Base-by-base conservation (phyloP, 805 yeast genomes). In the Ogataea sp. region DNA sequence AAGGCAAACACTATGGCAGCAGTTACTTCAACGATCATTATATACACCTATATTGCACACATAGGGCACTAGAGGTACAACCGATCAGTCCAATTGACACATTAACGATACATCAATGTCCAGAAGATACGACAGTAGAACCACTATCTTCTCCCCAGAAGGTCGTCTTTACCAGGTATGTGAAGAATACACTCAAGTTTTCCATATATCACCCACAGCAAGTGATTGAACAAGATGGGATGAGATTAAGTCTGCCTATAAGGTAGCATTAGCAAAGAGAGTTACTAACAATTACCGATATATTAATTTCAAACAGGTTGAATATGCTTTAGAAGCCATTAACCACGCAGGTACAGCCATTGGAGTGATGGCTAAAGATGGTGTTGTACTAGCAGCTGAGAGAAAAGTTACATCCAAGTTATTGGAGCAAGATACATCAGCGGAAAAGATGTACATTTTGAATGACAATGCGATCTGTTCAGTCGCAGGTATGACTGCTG, bases 101-200 rank as follows among this genome's bases (percentile, higher is more conserved):
- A 10, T 7, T 9, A 11, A 28, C 10, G 6, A 28, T 15, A n/a
- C 11, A 23, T 27, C 3, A 18, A 75, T 75, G 81, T 86, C 96
- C 51, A 83, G 97, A 83, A 81, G 99, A 76, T 93, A 93, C 87
- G 99, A 93, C 67, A 83, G 96, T 45, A 79, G 99, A 74, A 93
- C 99, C 38, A 93, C 98, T 4, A 94, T 93, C 56, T 93, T 93
- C 67, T 90, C 97, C 30, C 99, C 99, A 9, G 99, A 93, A 61
- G 99, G 99, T 30, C 78, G 98, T 64, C 73, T 93, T 42, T 93
- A 93, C 65, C 99, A 93, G 67, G 88, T 77, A 52, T 14, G 74
- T 62, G 7, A 20, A 17, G 6, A 3, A 25, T 16, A 32, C 17
- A n/a, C n/a, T n/a, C n/a, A n/a, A n/a, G n/a, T n/a, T n/a, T n/a